phyloP scores from a whole-genome alignment of 257 asterid species.

The Knoxia roxburghii region DNA sequence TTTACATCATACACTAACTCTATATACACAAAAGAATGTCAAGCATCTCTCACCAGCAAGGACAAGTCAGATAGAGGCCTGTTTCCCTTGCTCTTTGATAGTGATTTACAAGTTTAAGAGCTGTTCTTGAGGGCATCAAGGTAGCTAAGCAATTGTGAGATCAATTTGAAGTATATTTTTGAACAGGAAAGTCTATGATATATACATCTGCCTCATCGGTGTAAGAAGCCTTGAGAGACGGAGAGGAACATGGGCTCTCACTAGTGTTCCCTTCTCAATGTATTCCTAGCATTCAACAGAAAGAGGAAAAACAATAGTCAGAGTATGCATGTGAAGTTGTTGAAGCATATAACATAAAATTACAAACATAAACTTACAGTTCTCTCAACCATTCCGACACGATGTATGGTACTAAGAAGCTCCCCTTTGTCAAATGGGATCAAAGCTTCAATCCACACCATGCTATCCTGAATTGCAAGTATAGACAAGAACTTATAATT shows the following conservation, averaged over 20 bases:
- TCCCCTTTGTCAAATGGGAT: conserved; percentile 95
- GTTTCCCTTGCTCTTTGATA: neutral
- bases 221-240: conserved; percentile 90
- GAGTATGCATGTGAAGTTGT: neutral
- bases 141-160: neutral
- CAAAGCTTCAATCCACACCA: conserved; percentile 98
- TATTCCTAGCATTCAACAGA: conserved; percentile 49
- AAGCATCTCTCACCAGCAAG: neutral
- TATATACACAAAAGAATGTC: neutral
- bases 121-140: neutral
- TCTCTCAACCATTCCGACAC: conserved; percentile 86
- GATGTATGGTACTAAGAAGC: conserved; percentile 81
- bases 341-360: too few relatives aligned
- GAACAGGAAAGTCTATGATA: conserved; percentile 27
- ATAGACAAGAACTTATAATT: neutral
- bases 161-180: neutral
- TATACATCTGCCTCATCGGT: conserved; percentile 77
- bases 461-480: conserved; percentile 47
- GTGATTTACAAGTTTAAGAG: neutral
- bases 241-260: conserved; percentile 87
- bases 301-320: neutral
- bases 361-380: conserved; percentile 42
- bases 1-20: conserved; percentile 4
- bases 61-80: neutral
- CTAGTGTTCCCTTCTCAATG: conserved; percentile 65